Evolutionary conservation across 2,329 filamentous ascomycete species (phyloP).

Genomic region (Trichoderma brevicompactum): DNA sequence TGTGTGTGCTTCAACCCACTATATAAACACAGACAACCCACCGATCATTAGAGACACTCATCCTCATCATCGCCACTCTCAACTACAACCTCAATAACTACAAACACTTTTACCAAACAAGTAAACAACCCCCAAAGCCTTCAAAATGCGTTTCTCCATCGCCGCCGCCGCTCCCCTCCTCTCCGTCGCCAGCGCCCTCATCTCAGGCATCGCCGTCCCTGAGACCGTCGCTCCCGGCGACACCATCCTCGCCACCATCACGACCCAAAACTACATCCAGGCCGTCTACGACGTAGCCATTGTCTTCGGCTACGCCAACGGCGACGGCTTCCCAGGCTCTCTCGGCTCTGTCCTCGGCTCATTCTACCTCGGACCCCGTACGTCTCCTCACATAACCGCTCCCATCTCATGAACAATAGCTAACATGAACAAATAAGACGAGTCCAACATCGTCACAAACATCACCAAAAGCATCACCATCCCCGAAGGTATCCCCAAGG

Average conservation of each 20-base stretch:
- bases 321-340: slow-evolving; percentile 34
- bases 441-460: slow-evolving; percentile 38
- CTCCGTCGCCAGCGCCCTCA: slow-evolving; percentile 43
- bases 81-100: background rate
- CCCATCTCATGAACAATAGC: background rate
- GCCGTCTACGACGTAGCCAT: slow-evolving; percentile 50
- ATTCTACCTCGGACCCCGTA: slow-evolving; percentile 46
- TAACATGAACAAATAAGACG: slow-evolving; percentile 10
- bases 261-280: slow-evolving; percentile 51
- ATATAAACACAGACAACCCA: slow-evolving; percentile 11
- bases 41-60: slow-evolving; percentile 3
- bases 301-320: slow-evolving; percentile 45
- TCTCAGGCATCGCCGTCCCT: slow-evolving; percentile 50
- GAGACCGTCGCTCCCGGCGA: slow-evolving; percentile 46
- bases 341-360: slow-evolving; percentile 41
- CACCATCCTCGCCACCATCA: slow-evolving; percentile 45
- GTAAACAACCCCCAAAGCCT: background rate
- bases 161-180: slow-evolving; percentile 34
- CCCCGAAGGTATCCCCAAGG: slow-evolving; percentile 32
- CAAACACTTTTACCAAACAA: background rate
- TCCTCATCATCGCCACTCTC: slow-evolving; percentile 2
- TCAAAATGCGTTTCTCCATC: slow-evolving; percentile 35
- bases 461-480: slow-evolving; percentile 38
- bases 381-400: slow-evolving; percentile 6
- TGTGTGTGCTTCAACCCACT: background rate